These are phyloP conservation scores for Vanrija pseudolonga DNA, from an alignment of 1,284 basidiomycete species.

Conservation along the genomic window DNA sequence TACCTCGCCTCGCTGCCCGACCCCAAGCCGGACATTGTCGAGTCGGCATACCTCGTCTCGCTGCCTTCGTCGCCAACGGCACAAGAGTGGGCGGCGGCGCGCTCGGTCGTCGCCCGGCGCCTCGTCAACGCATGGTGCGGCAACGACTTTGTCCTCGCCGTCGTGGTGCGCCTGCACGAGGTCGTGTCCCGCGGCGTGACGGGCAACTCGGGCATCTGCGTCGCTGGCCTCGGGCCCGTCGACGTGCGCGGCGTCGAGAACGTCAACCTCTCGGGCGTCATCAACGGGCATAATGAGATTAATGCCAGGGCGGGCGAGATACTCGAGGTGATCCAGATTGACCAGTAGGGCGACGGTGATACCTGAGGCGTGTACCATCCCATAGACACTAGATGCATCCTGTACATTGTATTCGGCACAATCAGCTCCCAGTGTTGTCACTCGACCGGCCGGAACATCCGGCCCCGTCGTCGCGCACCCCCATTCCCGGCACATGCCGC, in stretches of 20 bases:
- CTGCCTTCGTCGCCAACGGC: slow-evolving; percentile 52
- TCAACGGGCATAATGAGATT: slow-evolving; percentile 48
- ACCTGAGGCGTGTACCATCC: no score
- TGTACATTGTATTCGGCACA: no score
- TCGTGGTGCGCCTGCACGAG: slow-evolving; percentile 54
- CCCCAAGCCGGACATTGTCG: slow-evolving; percentile 50
- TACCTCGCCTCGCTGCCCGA: slow-evolving; percentile 49
- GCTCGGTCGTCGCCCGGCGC: slow-evolving; percentile 51
- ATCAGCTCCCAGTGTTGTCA: no score
- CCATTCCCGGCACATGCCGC: no score
- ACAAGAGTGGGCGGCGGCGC: slow-evolving; percentile 50
- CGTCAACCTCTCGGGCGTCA: slow-evolving; percentile 47
- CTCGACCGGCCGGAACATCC: no score
- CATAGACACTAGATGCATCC: no score
- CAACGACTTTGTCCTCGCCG: slow-evolving; percentile 54
- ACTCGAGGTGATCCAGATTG: slow-evolving; percentile 40
- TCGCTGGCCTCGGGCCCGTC: slow-evolving; percentile 50
- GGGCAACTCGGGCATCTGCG: slow-evolving; percentile 40
- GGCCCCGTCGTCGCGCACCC: no score
- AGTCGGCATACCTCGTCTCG: slow-evolving; percentile 54
- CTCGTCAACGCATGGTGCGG: slow-evolving; percentile 54
- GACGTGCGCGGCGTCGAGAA: slow-evolving; percentile 49
- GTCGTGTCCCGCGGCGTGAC: slow-evolving; percentile 50
- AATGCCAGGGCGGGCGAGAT: slow-evolving; percentile 46
- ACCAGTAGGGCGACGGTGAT: slow-evolving; percentile 22